Base-by-base conservation (phyloP, 78 protist genomes). In the Guillardia theta region DNA sequence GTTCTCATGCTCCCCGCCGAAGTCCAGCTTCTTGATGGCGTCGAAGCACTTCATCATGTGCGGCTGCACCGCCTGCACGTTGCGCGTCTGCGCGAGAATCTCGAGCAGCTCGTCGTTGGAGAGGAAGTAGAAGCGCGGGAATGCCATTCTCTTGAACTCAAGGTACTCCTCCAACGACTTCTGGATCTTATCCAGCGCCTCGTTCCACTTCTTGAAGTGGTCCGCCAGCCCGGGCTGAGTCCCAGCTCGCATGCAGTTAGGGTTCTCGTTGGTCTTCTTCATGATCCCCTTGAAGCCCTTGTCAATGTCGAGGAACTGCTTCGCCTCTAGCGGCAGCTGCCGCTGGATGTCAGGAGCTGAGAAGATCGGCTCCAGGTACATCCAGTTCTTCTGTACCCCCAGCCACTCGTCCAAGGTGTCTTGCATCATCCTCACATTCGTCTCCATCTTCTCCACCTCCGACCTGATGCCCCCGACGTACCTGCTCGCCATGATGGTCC, bases 91-190 rank as follows among this genome's bases (percentile, higher is more conserved):
- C 30, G 97, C 94, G 27, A 97, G 96, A 76, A 97, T 97, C 64
- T 96, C 96, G 48, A 97, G 95, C 19, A 97, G 95, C 94, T 97
- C 97, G 95, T 97, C 98, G 93, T 97, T 96, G 46, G 97, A 96
- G 15, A 97, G 70, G 97, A 97, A 97, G 94, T 94, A 97, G 95
- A 97, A 97, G 45, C 94, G 62, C 50, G 97, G 96, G 95, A 94
- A 97, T 53, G 94, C 94, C 8, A 36, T n/a, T 22, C 98, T 78
- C 96, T 97, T 97, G 44, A 93, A 76, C 88, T 97, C 96, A 54
- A 97, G 96, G 90, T 96, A 96, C 10, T 95, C 96, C 70, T 97
- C 96, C 3, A 97, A 94, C 41, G 47, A 37, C 94, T 95, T 95
- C 30, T 96, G 98, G 43, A 95, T 62, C 37, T 93, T 39, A 30